These are phyloP conservation scores for Fallopia convolvulus DNA, from an alignment of 148 eudicot species.

Conservation along the genomic window DNA sequence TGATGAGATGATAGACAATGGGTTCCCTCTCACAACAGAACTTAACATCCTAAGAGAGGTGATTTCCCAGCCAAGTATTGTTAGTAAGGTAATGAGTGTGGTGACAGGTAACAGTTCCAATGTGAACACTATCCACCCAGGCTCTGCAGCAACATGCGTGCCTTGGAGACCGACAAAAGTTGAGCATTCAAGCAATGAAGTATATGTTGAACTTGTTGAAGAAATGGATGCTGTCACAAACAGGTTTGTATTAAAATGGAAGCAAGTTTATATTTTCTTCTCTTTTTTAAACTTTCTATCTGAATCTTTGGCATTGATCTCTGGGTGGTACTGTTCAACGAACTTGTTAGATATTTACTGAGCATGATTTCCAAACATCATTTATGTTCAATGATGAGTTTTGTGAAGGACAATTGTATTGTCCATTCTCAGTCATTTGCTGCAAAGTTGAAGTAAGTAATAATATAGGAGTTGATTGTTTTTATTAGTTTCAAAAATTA, in stretches of 20 bases:
- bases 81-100: conserved; percentile 91
- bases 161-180: conserved; percentile 92
- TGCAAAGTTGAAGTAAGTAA: not conserved
- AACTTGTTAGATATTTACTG: not conserved
- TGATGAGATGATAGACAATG: conserved; percentile 99
- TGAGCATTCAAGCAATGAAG: conserved; percentile 84
- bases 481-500: not conserved
- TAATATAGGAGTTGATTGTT: not conserved
- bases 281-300: not conserved
- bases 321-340: not conserved
- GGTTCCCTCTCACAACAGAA: conserved; percentile 95
- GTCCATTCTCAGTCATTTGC: not conserved
- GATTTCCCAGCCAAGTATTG: conserved; percentile 92
- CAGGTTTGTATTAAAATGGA: conserved; percentile 31
- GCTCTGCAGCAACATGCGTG: conserved; percentile 76
- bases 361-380: not conserved
- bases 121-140: conserved; percentile 75
- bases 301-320: not conserved
- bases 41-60: conserved; percentile 85
- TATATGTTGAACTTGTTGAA: conserved; percentile 84
- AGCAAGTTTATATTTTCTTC: not conserved
- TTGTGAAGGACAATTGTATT: not conserved
- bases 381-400: not conserved
- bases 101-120: conserved; percentile 91
- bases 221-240: conserved; percentile 86